Base-by-base conservation (phyloP, 176 grass and related monocot genomes). In the Oryza punctata region DNA sequence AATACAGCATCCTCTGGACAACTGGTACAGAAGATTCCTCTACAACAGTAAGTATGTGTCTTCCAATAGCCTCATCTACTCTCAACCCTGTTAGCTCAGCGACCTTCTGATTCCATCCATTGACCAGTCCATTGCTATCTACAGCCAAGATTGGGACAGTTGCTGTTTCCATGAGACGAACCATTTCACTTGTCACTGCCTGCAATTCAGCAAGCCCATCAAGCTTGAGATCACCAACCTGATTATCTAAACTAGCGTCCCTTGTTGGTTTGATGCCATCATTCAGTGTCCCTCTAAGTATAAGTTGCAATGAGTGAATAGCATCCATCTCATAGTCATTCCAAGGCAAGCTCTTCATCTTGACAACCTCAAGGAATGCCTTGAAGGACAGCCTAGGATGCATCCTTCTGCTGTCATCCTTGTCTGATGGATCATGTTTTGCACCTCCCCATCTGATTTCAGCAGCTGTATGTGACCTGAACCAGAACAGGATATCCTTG, bases 181-280 rank as follows among this genome's bases (percentile, higher is more conserved):
- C 96, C 93, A 98, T 98, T 93, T 98, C 96, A 79, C 85, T 98
- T 59, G 96, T 98, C 29, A 98, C 96, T 0, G 89, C 91, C 72
- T 95, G 93, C 65, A 98, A 74, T 87, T 98, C 96, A 73, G 80
- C 91, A 77, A 91, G 84, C 18, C 91, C 91, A 63, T 98, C 93
- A 29, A 95, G 82, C 80, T 94, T 98, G 63, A 95, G 85, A 57
- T 95, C 91, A 30, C 80, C 77, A 46, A 98, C 82, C 85, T 86
- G 85, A 49, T 86, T 85, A 77, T 98, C 93, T 33, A 98, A 66
- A 45, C 68, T 80, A 21, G 69, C 35, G 41, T 69, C 77, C 65
- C 44, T 74, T 68, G 35, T 47, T 21, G 68, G 65, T 38, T 75
- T 82, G 18, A 19, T n/a, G 61, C 29, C 44, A 33, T 85, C 88